Base-by-base conservation (phyloP, 176 grass and related monocot species). In the Cocos nucifera region DNA sequence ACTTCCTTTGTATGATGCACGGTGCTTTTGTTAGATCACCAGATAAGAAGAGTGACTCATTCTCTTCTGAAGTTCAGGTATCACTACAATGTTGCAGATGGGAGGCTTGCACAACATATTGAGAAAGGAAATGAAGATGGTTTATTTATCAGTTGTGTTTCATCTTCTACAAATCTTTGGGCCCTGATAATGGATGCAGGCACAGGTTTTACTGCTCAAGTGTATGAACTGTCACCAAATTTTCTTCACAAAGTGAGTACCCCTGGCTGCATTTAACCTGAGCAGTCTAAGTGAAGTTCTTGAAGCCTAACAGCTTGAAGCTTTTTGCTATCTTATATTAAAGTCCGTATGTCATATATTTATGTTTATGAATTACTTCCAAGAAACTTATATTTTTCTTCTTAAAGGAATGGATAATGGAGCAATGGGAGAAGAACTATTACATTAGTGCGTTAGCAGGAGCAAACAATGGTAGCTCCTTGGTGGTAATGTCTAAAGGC, bases 131-230 rank as follows among this genome's bases (percentile, higher is more conserved):
- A 99, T 83, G 85, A 86, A 66, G 94, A 99, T 86, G 85, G 82
- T 32, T 81, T 99, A 48, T 93, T 85, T 66, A 99, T 99, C 24
- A 99, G 94, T 58, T 93, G 94, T 29, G 84, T 93, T 75, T 59
- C 94, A 67, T 93, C 88, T 69, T 89, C 71, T 77, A 54, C 77
- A 53, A 86, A 99, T 86, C 88, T 99, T 21, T 99, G 94, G 94
- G 94, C 88, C 23, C 27, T 99, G 53, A 93, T 99, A 35, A 99
- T 99, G 94, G 94, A 99, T 86, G 94, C 88, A 66, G 94, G 94
- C 60, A 99, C 94, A 55, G 81, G 79, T 22, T 99, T 93, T 56
- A 73, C 61, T n/a, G 69, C 77, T 69, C 94, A 99, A 85, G 85
- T 93, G 64, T 99, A 93, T 62, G 94, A 99, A 64, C 85, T 86